Conservation (phyloP, 768 basidiomycete genomes). For the Suillus paluster region DNA sequence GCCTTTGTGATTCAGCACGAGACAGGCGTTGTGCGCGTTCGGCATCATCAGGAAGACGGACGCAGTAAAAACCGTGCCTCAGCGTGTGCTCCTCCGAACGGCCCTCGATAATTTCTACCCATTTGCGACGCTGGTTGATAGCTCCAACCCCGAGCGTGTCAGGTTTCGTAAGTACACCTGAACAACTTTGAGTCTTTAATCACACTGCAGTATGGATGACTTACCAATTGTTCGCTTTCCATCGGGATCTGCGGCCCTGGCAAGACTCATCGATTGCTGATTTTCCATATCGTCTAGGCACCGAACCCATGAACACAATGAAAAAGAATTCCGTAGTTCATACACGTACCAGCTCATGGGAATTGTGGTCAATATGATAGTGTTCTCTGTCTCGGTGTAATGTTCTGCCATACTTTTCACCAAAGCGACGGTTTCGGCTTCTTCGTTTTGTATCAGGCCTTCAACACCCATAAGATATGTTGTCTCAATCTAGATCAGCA, state of each 20-base stretch:
- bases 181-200: background rate
- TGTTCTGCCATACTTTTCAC: conserved; percentile 52
- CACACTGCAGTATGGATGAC: background rate
- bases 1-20: conserved; percentile 39
- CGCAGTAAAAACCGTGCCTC: conserved; percentile 66
- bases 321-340: background rate
- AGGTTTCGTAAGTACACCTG: conserved; percentile 75
- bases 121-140: conserved; percentile 42
- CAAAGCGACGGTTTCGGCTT: conserved; percentile 43
- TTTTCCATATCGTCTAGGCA: conserved; percentile 70
- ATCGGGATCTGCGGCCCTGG: conserved; percentile 52
- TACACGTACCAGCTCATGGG: conserved; percentile 60
- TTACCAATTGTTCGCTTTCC: conserved; percentile 68
- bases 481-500: background rate
- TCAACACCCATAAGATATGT: conserved; percentile 10
- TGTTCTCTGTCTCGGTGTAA: conserved; percentile 53
- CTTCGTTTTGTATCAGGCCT: conserved; percentile 65
- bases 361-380: conserved; percentile 66
- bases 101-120: conserved; percentile 58
- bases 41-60: conserved; percentile 64
- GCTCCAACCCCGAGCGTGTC: conserved; percentile 55
- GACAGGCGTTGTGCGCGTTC: conserved; percentile 48
- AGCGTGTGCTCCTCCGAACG: conserved; percentile 41
- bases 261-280: conserved; percentile 59
- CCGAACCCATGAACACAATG: background rate